Evolutionary conservation across 2,329 filamentous ascomycete species (phyloP), one percentile per base, ranked within the genome.

Genomic region (Aspergillus pseudoterreus): DNA sequence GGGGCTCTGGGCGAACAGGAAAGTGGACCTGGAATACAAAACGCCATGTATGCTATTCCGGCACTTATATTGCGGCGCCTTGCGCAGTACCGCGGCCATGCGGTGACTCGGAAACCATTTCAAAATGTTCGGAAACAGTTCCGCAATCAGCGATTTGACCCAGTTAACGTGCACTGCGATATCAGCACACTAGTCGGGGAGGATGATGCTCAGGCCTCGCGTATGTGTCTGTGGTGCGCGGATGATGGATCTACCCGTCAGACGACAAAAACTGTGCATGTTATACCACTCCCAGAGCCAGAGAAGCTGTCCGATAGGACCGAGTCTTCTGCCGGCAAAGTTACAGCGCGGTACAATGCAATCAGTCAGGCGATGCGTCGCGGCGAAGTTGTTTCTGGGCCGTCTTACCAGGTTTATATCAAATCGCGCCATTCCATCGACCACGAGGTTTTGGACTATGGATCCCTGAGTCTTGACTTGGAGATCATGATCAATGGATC

Each of bases 81-180:
- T 9, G 35, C 35, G 9, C 14, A 38, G 14, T 38, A 38, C 15
- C 35, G 15, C 5, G 35, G 35, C 35, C 35, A 38, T 38, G 14
- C 35, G 3, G 14, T n/a, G 5, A 9, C 17, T 10, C n/a, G 14
- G 32, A 54, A 53, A 21, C 57, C 62, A 0, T 67, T 70, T 35
- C 50, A 53, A 4, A 50, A 55, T 39, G 52, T 66, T 5, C 59
- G 63, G 3, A 51, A 43, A 10, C 65, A 61, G 9, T 71, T 70
- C 53, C 62, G 67, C 10, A 71, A 70, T 38, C 68, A 71, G 46
- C 57, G 52, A 9, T 60, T 56, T 19, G 71, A 74, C 51, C 65
- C 68, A 1, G 70, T 73, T 41, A 65, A 56, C 36, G 36, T 55
- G 1, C 63, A 65, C 30, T 65, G 61, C 6, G 60, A 67, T 4